Evolutionary conservation across 306 rosid genomes (phyloP).

Genomic region (Dalbergia cultrata): DNA sequence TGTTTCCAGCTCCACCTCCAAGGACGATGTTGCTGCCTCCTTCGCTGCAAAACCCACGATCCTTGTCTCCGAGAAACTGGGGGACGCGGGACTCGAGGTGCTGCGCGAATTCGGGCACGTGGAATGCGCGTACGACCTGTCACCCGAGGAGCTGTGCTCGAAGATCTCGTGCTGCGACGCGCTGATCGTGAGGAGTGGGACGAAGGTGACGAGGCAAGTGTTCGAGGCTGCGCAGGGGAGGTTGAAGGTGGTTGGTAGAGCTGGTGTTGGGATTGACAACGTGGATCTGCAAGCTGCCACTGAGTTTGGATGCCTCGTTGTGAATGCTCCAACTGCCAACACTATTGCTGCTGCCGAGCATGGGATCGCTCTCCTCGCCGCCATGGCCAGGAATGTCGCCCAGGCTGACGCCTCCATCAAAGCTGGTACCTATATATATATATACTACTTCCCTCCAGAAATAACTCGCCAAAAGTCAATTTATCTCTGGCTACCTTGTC

Average conservation of each 20-base stretch:
- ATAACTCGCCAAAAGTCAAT: no score
- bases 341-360: conserved; percentile 94
- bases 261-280: conserved; percentile 95
- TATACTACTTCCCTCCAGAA: no score
- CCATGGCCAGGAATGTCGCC: conserved; percentile 89
- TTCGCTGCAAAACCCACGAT: conserved; percentile 56
- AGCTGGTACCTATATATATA: conserved; percentile 54
- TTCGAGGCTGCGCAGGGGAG: conserved; percentile 77
- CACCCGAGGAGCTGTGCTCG: conserved; percentile 66
- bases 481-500: no score
- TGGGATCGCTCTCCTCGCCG: conserved; percentile 81
- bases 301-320: conserved; percentile 86
- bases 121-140: conserved; percentile 67
- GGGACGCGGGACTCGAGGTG: conserved; percentile 78
- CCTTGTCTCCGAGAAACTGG: conserved; percentile 85
- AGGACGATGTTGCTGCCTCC: background rate
- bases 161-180: conserved; percentile 84
- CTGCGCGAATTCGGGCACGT: conserved; percentile 67
- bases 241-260: conserved; percentile 92
- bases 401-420: conserved; percentile 91
- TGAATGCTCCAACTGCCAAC: conserved; percentile 90
- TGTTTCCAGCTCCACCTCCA: background rate
- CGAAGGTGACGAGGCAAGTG: conserved; percentile 75
- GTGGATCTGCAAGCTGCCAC: conserved; percentile 97
- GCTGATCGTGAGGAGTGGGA: conserved; percentile 84